Percentiles rank a stretch among this genome's conserved stretches.
Evolutionary conservation across 2,329 filamentous ascomycete genomes (phyloP).

Genomic region (Graphiopsis chlorocephala): DNA sequence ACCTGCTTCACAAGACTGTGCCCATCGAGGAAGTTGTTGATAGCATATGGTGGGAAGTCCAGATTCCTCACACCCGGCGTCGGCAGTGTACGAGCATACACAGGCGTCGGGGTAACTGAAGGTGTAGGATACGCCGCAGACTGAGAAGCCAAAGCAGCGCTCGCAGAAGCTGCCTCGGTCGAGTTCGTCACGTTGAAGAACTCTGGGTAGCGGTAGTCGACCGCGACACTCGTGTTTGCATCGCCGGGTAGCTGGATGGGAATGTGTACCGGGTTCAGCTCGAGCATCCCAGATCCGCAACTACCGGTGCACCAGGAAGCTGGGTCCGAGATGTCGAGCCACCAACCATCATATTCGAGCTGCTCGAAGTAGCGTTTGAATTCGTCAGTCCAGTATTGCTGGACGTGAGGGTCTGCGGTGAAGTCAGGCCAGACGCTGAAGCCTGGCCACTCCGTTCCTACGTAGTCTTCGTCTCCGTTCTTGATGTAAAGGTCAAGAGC

Average conservation of each 20-base stretch:
- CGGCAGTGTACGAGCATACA: slow-evolving; percentile 19
- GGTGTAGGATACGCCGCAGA: slow-evolving; percentile 19
- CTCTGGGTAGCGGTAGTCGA: slow-evolving; percentile 27
- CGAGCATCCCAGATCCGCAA: slow-evolving; percentile 21
- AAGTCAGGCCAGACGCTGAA: slow-evolving; percentile 17
- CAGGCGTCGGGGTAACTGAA: slow-evolving; percentile 17
- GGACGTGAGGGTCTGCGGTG: slow-evolving; percentile 19
- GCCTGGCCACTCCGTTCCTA: slow-evolving; percentile 21
- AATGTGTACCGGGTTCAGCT: slow-evolving; percentile 24
- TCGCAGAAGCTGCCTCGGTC: slow-evolving; percentile 26
- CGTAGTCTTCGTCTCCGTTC: slow-evolving; percentile 53
- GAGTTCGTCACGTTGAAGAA: slow-evolving; percentile 27
- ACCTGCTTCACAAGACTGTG: slow-evolving; percentile 24
- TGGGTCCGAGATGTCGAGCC: slow-evolving; percentile 25
- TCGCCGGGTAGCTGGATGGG: slow-evolving; percentile 29
- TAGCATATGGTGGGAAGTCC: slow-evolving; percentile 27
- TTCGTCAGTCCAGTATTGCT: slow-evolving; percentile 29
- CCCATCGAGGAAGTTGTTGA: slow-evolving; percentile 25
- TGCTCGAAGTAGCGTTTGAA: slow-evolving; percentile 23
- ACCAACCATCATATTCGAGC: slow-evolving; percentile 24
- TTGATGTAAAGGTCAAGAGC: slow-evolving; percentile 49
- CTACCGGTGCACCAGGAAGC: slow-evolving; percentile 22
- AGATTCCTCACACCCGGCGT: slow-evolving; percentile 25
- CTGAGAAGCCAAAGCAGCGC: slow-evolving; percentile 20
- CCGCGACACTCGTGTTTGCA: slow-evolving; percentile 20